phyloP scores from a whole-genome alignment of 1,139 yeast genomes.

The Candida tetrigidarum region DNA sequence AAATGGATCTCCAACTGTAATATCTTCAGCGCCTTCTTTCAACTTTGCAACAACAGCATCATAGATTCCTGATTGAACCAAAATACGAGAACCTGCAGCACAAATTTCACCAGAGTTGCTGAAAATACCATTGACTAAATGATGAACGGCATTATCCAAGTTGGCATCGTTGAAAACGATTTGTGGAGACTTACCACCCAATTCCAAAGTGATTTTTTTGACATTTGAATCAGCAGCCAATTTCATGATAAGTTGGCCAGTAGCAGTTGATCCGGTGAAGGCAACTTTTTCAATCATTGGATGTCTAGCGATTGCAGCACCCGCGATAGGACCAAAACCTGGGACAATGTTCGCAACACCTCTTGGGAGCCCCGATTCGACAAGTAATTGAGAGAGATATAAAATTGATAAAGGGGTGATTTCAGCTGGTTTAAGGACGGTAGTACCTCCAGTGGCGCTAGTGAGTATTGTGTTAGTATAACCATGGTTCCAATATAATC shows the following conservation, averaged over 20 bases:
- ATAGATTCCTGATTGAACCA: constrained; percentile 76
- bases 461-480: too few relatives aligned
- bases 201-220: constrained; percentile 81
- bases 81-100: constrained; percentile 84
- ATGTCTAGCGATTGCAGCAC: constrained; percentile 73
- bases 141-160: constrained; percentile 61
- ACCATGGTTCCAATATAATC: too few relatives aligned
- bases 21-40: constrained; percentile 58
- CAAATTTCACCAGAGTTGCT: constrained; percentile 90
- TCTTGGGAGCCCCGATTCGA: constrained; percentile 76
- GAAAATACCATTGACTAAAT: constrained; percentile 57
- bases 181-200: constrained; percentile 88
- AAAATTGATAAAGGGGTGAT: constrained; percentile 83
- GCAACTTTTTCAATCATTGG: constrained; percentile 76
- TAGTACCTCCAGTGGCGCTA: constrained; percentile 80
- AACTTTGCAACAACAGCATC: constrained; percentile 66
- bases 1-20: constrained; percentile 77
- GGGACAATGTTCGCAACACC: constrained; percentile 79
- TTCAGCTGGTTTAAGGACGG: constrained; percentile 81
- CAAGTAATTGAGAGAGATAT: constrained; percentile 58
- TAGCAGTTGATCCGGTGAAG: constrained; percentile 84
- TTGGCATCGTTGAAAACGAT: constrained; percentile 78
- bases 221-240: constrained; percentile 69
- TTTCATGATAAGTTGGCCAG: constrained; percentile 77
- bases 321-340: constrained; percentile 81